Conservation (phyloP, 1,139 yeast genomes). For the Yamadazyma aaseri region DNA sequence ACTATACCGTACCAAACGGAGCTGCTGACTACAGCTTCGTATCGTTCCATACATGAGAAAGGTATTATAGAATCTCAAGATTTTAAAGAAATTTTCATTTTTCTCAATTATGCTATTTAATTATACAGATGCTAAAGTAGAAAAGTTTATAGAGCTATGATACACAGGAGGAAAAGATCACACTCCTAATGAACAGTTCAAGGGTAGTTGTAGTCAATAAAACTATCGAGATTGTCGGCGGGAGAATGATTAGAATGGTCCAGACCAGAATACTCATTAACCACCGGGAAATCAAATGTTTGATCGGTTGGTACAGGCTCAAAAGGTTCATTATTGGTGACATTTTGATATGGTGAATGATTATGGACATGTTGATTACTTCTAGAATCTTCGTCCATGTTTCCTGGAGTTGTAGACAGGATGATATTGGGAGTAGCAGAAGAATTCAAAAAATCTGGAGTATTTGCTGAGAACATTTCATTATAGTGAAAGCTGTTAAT, state of each 20-base stretch:
- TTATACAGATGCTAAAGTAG: not conserved
- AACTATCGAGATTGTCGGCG: constrained; percentile 18
- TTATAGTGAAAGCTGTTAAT: constrained; percentile 15
- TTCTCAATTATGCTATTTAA: not conserved
- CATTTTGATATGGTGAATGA: not conserved
- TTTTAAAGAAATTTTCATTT: too few relatives aligned
- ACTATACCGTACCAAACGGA: not conserved
- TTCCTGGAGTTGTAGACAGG: constrained; percentile 6
- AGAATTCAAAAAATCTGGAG: constrained; percentile 31
- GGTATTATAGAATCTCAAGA: too few relatives aligned
- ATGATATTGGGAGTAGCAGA: constrained; percentile 23
- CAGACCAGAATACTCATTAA: constrained; percentile 18
- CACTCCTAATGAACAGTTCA: too few relatives aligned
- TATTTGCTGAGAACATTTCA: constrained; percentile 26
- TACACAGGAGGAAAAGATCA: not conserved
- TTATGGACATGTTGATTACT: not conserved
- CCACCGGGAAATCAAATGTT: constrained; percentile 19
- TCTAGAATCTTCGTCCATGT: constrained; percentile 2
- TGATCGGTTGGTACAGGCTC: constrained; percentile 15
- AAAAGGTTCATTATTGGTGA: constrained; percentile 11
- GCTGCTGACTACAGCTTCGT: too few relatives aligned
- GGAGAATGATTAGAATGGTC: constrained; percentile 17
- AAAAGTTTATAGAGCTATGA: too few relatives aligned
- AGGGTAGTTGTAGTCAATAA: constrained; percentile 24
- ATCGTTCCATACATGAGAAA: too few relatives aligned